These are phyloP conservation scores for Tetrapisispora arboricola DNA, from an alignment of 805 yeast genomes.

Conservation along the genomic window DNA sequence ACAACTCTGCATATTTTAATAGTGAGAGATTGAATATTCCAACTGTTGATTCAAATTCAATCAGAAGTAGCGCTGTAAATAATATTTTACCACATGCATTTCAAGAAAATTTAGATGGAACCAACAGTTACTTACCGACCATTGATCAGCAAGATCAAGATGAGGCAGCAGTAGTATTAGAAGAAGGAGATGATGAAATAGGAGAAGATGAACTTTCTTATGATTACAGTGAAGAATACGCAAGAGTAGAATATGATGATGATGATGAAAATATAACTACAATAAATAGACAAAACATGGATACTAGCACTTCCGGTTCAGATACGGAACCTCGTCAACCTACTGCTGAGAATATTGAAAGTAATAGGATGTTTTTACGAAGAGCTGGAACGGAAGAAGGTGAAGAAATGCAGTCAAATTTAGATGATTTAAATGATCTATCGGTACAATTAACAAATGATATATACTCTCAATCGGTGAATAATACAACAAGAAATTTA, in stretches of 20 bases:
- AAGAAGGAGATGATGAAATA: background rate
- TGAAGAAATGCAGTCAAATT: background rate
- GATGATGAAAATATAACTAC: slow-evolving; percentile 6
- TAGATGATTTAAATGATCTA: background rate
- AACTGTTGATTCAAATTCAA: background rate
- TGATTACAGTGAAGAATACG: slow-evolving; percentile 30
- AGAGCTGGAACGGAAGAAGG: background rate
- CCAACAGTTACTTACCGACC: background rate
- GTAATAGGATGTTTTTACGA: background rate
- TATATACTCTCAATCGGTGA: slow-evolving; percentile 1
- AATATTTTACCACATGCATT: slow-evolving; percentile 6
- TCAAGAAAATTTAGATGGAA: slow-evolving; percentile 22
- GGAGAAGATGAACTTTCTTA: slow-evolving; percentile 23
- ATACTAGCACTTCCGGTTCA: background rate
- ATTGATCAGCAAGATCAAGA: background rate
- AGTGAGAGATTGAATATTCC: background rate
- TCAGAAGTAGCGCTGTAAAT: background rate
- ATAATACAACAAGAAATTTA: slow-evolving; percentile 6
- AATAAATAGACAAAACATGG: background rate
- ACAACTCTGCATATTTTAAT: background rate
- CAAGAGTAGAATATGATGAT: slow-evolving; percentile 22
- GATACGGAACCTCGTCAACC: background rate
- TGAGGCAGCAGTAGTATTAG: background rate
- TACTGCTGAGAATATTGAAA: background rate
- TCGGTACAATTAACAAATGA: background rate